phyloP scores from a whole-genome alignment of 1,284 basidiomycete genomes.

The Ganoderma lucidum region DNA sequence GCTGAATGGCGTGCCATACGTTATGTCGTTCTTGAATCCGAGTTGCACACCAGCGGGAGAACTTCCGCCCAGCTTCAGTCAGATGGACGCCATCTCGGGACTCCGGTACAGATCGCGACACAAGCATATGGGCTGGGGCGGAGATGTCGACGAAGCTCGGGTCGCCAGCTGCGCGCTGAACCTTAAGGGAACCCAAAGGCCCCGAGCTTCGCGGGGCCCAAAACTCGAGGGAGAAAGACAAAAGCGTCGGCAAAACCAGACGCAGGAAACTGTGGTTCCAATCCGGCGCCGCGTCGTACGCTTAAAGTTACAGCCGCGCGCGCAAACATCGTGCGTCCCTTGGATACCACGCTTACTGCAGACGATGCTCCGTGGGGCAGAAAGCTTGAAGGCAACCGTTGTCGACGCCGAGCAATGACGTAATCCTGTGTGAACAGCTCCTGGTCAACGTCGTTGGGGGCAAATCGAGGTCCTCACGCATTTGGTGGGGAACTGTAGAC shows the following conservation, averaged over 20 bases:
- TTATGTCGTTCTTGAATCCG: not conserved
- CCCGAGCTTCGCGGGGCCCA: not conserved
- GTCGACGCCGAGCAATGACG: not conserved
- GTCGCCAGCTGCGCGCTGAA: not conserved
- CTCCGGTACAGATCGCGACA: not conserved
- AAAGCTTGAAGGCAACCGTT: not conserved
- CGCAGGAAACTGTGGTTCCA: not conserved
- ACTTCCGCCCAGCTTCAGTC: not conserved
- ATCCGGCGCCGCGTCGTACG: not conserved
- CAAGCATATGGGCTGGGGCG: not conserved
- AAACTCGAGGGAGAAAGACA: not conserved
- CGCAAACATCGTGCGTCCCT: not conserved
- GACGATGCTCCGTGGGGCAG: not conserved
- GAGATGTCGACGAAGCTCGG: constrained; percentile 4
- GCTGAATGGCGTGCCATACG: not conserved
- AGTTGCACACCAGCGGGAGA: not conserved
- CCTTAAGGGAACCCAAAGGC: not conserved
- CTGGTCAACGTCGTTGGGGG: not conserved
- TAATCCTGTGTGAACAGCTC: not conserved
- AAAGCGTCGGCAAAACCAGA: not conserved
- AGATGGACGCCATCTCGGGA: not conserved
- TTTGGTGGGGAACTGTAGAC: not conserved
- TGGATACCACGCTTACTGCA: not conserved
- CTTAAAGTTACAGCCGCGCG: not conserved
- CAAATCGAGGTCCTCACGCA: not conserved